phyloP scores from a whole-genome alignment of 495 filamentous ascomycete species.

The Hyaloscypha variabilis region DNA sequence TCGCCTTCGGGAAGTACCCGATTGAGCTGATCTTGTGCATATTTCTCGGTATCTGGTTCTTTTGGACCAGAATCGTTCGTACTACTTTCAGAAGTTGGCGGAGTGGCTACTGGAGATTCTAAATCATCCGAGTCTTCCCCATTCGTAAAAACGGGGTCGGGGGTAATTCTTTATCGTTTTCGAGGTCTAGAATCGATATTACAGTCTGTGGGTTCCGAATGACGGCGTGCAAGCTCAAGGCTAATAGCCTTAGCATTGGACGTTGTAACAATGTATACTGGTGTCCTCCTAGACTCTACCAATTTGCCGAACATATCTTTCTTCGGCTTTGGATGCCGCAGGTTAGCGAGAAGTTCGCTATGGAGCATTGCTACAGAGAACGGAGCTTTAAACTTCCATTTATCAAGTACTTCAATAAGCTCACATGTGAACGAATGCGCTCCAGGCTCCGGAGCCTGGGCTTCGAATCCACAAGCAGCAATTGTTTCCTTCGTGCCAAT shows the following conservation, averaged over 20 bases:
- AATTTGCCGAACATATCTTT: constrained; percentile 2
- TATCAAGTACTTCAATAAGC: constrained; percentile 18
- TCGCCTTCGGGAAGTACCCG: not conserved
- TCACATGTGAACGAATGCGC: constrained; percentile 13
- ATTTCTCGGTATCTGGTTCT: too few species aligned
- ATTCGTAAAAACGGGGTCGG: too few species aligned
- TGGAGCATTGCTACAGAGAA: constrained; percentile 19
- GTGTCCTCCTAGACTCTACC: constrained; percentile 3
- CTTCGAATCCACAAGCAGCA: constrained; percentile 21
- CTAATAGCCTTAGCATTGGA: too few species aligned
- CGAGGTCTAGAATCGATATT: too few species aligned
- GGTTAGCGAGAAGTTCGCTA: constrained; percentile 6
- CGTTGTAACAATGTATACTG: too few species aligned
- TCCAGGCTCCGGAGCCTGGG: constrained; percentile 12
- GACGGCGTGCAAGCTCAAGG: too few species aligned
- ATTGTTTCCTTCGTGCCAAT: constrained; percentile 15
- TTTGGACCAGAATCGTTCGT: too few species aligned
- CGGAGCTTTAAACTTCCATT: constrained; percentile 7
- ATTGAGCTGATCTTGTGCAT: not conserved
- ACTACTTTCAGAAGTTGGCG: too few species aligned
- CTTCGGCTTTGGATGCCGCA: constrained; percentile 5
- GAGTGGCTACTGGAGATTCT: too few species aligned
- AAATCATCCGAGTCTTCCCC: too few species aligned
- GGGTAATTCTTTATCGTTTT: too few species aligned
- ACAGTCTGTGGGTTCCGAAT: too few species aligned